Base-by-base conservation (phyloP, 257 asterid genomes). In the Solanum sejunctum region DNA sequence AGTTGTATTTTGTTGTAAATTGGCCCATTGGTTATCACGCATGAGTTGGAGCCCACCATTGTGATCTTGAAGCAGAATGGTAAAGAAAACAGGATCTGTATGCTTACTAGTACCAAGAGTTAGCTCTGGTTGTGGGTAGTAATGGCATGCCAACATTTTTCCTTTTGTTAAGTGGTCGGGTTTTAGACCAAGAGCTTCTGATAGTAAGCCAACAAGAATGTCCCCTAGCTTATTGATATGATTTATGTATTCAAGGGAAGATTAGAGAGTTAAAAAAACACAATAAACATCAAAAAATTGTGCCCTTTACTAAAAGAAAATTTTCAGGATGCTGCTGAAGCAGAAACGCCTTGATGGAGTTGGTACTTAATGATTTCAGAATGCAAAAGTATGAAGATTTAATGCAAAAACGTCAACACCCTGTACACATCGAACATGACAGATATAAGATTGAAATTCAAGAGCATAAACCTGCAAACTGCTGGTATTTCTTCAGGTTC, bases 161-260 rank as follows among this genome's bases (percentile, higher is more conserved):
- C 88, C 89, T 16, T 5, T 73, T 18, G 84, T 87, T 12, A 93
- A 85, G 84, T 84, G 82, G 17, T 90, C 88, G 1, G 78, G 81
- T 84, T 93, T 85, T n/a, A 95, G 89, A 11, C 92, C 96, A 13
- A 95, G 93, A n/a, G 95, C 97, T 86, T 94, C 97, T 0, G 98
- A 91, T 82, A 93, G 80, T n/a, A 93, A 60, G 63, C 84, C 90
- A 16, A 90, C 84, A 21, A 95, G 60, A 52, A 87, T 89, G 54
- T 88, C 87, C 47, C 91, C 95, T n/a, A 93, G 83, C 51, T 81
- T 57, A 3, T 90, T 85, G 2, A 85, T 90, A 70, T 88, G 85
- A 78, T 88, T 78, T 18, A 88, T 57, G 84, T 90, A 93, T 79
- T 91, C 88, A 9, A 41, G 3, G 39, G 18, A 85, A 5, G 21